A percentile compares a stretch with the other conserved stretches of the same genome.
Conservation (phyloP, 192 early-diverging fungal species). For the Kickxella alabastrina region DNA sequence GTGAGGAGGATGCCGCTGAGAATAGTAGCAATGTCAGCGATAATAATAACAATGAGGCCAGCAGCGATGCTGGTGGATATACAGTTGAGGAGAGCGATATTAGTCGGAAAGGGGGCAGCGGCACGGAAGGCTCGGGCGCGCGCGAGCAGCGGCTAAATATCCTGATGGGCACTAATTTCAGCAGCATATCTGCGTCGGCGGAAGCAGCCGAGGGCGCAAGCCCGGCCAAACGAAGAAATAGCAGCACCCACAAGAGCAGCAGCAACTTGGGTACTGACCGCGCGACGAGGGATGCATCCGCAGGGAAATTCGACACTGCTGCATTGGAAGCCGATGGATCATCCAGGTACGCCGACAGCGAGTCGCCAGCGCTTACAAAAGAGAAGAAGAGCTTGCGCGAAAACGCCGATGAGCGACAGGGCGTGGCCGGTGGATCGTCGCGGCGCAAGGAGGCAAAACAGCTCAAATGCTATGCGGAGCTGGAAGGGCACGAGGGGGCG, state of each 20-base stretch:
- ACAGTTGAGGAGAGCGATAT: conserved; percentile 42
- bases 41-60: conserved; percentile 34
- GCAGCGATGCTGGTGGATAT: conserved; percentile 34
- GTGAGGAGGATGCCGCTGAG: conserved; percentile 6
- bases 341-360: conserved; percentile 12
- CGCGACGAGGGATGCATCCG: not conserved
- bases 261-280: no score
- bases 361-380: conserved; percentile 17
- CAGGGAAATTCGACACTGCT: not conserved
- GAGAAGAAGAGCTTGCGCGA: conserved; percentile 26
- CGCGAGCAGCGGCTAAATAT: not conserved
- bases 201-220: not conserved
- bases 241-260: no score
- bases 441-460: conserved; percentile 46
- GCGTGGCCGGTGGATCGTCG: conserved; percentile 5
- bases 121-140: conserved; percentile 21
- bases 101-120: conserved; percentile 19
- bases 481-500: conserved; percentile 81
- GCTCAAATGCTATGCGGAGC: conserved; percentile 47
- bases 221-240: no score
- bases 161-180: not conserved
- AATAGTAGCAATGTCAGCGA: conserved; percentile 18
- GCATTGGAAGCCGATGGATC: conserved; percentile 14
- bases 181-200: not conserved
- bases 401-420: conserved; percentile 23